Percentiles rank a stretch among this genome's conserved stretches.
phyloP scores from a whole-genome alignment of 1,284 basidiomycete genomes.

The Quambalaria eucalypti region DNA sequence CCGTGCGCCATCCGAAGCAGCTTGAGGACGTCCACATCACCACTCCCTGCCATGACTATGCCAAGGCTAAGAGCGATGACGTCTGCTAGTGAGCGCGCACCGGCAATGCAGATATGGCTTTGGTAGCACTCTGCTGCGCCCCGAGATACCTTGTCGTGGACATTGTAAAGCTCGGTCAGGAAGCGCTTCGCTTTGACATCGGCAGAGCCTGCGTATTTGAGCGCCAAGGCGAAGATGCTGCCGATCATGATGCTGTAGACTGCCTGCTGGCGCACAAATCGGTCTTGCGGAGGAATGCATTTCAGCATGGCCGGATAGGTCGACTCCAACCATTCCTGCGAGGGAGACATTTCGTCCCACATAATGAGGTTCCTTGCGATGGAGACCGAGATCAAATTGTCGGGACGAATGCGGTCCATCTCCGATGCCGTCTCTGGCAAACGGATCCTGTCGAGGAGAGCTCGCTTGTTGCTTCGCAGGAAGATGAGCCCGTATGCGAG shows the following conservation, averaged over 20 bases:
- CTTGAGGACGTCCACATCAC: conserved; percentile 79
- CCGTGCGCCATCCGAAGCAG: conserved; percentile 84
- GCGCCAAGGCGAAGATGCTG: conserved; percentile 77
- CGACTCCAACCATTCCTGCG: conserved; percentile 65
- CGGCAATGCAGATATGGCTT: conserved; percentile 53
- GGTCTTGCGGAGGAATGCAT: too few species aligned
- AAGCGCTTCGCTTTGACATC: conserved; percentile 64
- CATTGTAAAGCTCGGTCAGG: conserved; percentile 48
- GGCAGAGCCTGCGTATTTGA: conserved; percentile 74
- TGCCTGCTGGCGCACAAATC: conserved; percentile 2
- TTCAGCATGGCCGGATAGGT: conserved; percentile 69
- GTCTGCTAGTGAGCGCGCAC: conserved; percentile 79
- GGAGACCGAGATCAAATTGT: conserved; percentile 71
- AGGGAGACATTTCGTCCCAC: conserved; percentile 71
- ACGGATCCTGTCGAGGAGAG: conserved; percentile 72
- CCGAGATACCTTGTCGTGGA: background rate
- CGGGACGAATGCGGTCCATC: conserved; percentile 77
- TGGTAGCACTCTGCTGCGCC: background rate
- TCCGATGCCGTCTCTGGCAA: conserved; percentile 70
- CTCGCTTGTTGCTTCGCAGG: conserved; percentile 69
- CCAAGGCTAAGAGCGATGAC: conserved; percentile 73
- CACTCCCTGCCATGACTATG: conserved; percentile 92
- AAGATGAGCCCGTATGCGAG: conserved; percentile 88
- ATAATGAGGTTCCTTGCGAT: conserved; percentile 72
- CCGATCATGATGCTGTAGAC: conserved; percentile 52